These are phyloP conservation scores for Claviceps maximensis DNA, from an alignment of 2,329 filamentous ascomycete species.

Conservation along the genomic window DNA sequence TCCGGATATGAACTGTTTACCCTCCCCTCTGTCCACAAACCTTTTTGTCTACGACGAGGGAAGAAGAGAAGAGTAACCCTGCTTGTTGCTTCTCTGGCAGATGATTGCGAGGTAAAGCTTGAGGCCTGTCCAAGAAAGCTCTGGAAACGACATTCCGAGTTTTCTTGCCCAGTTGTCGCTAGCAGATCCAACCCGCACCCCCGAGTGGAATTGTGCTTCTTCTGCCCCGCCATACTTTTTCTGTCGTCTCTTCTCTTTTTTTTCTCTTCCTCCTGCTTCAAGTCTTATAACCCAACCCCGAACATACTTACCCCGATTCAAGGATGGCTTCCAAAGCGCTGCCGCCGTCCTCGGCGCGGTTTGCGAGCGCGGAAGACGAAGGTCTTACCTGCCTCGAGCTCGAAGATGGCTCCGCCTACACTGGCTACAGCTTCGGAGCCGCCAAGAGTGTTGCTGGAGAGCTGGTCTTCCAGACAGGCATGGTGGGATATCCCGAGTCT, in stretches of 20 bases:
- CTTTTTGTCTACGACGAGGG: constrained; percentile 3
- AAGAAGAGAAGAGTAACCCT: constrained; percentile 3
- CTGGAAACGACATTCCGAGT: constrained; percentile 20
- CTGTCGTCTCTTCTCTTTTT: background rate
- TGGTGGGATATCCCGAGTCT: constrained; percentile 97
- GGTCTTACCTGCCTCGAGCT: constrained; percentile 77
- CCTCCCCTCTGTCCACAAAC: constrained; percentile 6
- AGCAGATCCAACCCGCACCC: constrained; percentile 16
- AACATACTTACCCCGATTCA: background rate
- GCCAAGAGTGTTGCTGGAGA: constrained; percentile 90
- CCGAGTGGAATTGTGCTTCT: constrained; percentile 10
- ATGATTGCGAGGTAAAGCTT: constrained; percentile 25
- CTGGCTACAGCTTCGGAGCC: constrained; percentile 93
- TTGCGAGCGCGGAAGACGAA: constrained; percentile 38
- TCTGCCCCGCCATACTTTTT: constrained; percentile 16
- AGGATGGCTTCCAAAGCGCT: constrained; percentile 24
- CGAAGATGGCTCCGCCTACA: constrained; percentile 79
- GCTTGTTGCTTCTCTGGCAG: constrained; percentile 16
- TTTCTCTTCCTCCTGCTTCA: background rate
- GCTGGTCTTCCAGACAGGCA: constrained; percentile 97
- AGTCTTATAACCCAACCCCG: background rate
- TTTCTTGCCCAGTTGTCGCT: constrained; percentile 23
- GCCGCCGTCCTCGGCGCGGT: constrained; percentile 48
- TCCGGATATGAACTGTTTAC: background rate
- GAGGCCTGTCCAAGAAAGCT: constrained; percentile 23